These are phyloP conservation scores for Scheffersomyces lignicola DNA, from an alignment of 1,139 yeast species.

Conservation along the genomic window DNA sequence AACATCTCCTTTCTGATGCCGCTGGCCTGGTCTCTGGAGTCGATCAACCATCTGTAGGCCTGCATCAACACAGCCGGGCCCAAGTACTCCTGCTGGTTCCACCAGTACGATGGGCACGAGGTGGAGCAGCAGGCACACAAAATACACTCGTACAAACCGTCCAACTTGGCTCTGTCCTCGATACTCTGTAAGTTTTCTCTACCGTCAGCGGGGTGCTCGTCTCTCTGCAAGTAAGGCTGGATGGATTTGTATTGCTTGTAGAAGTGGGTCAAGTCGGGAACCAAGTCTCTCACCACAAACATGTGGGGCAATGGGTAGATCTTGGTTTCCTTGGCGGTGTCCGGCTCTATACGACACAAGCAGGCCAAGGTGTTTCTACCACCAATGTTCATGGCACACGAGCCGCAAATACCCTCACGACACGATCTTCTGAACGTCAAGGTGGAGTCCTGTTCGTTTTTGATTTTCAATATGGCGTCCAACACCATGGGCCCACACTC, in stretches of 20 bases:
- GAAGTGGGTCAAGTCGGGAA: conserved; percentile 95
- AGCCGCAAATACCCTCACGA: conserved; percentile 99
- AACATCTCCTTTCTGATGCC: conserved; percentile 80
- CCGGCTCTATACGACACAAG: conserved; percentile 87
- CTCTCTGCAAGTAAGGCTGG: conserved; percentile 94
- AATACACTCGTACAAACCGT: conserved; percentile 96
- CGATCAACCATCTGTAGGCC: conserved; percentile 98
- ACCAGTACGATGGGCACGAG: conserved; percentile 99
- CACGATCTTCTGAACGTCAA: conserved; percentile 97
- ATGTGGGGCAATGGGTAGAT: conserved; percentile 98
- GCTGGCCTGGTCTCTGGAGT: conserved; percentile 93
- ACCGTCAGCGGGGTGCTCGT: conserved; percentile 80
- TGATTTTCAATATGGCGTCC: conserved; percentile 91
- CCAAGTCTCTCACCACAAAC: conserved; percentile 96
- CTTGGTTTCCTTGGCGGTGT: conserved; percentile 72
- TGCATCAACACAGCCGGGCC: conserved; percentile 99
- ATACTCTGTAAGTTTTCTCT: conserved; percentile 89
- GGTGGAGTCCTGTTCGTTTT: conserved; percentile 94
- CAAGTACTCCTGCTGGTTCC: conserved; percentile 98
- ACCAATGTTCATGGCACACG: conserved; percentile 99
- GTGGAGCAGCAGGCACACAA: conserved; percentile 99
- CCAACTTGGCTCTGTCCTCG: conserved; percentile 94
- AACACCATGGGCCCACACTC: conserved; percentile 97
- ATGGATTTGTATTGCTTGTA: conserved; percentile 98
- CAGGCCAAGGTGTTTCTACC: conserved; percentile 97